Percentiles rank a stretch among this genome's conserved stretches.
These are phyloP conservation scores for Apophysomyces ossiformis DNA, from an alignment of 371 early-diverging fungal species.

Conservation along the genomic window DNA sequence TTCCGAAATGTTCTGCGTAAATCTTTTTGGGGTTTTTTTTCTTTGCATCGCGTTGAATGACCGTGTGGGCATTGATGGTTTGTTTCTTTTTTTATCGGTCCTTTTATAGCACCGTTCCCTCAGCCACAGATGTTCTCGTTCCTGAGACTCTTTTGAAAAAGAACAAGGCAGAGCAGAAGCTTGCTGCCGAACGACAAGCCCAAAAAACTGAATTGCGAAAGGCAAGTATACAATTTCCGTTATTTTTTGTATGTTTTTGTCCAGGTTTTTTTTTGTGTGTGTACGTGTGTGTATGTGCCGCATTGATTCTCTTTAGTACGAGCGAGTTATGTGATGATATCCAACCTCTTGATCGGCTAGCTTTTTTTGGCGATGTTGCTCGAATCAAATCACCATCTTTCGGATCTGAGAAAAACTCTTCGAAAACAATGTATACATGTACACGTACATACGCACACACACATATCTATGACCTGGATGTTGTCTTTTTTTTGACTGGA, in stretches of 20 bases:
- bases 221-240: conserved; percentile 50
- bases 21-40: neutral
- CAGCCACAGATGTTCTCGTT: conserved; percentile 73
- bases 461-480: neutral
- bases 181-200: conserved; percentile 75
- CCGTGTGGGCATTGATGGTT: conserved; percentile 5
- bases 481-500: neutral
- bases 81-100: neutral
- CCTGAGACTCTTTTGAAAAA: conserved; percentile 98
- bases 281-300: neutral
- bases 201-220: conserved; percentile 65
- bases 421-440: neutral
- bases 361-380: conserved; percentile 1
- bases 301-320: too few species aligned
- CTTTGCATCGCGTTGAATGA: neutral
- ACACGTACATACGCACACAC: neutral
- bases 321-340: neutral
- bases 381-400: conserved; percentile 11
- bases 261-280: neutral
- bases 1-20: neutral
- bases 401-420: conserved; percentile 2
- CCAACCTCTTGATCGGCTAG: conserved; percentile 8
- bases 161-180: conserved; percentile 89
- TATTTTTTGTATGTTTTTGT: conserved; percentile 3
- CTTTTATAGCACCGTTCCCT: conserved; percentile 56